Conservation (phyloP, 441 rosid genomes). For the Omphalea diandra region DNA sequence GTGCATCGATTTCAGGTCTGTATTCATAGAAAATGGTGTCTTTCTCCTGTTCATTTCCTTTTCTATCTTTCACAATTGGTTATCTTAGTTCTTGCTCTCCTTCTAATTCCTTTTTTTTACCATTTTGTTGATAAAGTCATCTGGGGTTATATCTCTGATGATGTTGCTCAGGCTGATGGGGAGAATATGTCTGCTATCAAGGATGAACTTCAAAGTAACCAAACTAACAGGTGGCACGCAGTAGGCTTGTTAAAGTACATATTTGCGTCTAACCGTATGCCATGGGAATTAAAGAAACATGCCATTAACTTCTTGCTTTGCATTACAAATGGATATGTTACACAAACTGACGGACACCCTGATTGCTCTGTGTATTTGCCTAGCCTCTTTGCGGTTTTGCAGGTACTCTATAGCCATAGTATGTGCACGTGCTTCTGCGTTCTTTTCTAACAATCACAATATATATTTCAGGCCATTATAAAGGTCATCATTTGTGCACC, state of each 20-base stretch:
- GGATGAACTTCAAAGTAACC: conserved; percentile 54
- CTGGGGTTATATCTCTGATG: conserved; percentile 60
- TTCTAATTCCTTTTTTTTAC: conserved; percentile 4
- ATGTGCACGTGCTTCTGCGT: conserved; percentile 14
- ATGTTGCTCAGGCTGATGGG: conserved; percentile 46
- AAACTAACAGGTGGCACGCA: conserved; percentile 69
- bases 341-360: conserved; percentile 31
- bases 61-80: neutral
- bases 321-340: conserved; percentile 44
- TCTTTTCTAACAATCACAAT: conserved; percentile 22
- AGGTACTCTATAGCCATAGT: conserved; percentile 45
- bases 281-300: conserved; percentile 69
- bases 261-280: conserved; percentile 49
- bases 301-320: conserved; percentile 61
- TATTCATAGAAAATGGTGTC: conserved; percentile 18
- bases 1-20: conserved; percentile 76
- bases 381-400: conserved; percentile 58
- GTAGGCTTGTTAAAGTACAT: conserved; percentile 68
- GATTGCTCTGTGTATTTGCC: conserved; percentile 59
- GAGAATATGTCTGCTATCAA: conserved; percentile 41
- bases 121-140: conserved; percentile 48
- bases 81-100: conserved; percentile 3
- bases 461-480: conserved; percentile 54
- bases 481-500: conserved; percentile 60
- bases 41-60: neutral